Conservation (phyloP, 2,329 filamentous ascomycete genomes). For the Cytospora chrysosperma region DNA sequence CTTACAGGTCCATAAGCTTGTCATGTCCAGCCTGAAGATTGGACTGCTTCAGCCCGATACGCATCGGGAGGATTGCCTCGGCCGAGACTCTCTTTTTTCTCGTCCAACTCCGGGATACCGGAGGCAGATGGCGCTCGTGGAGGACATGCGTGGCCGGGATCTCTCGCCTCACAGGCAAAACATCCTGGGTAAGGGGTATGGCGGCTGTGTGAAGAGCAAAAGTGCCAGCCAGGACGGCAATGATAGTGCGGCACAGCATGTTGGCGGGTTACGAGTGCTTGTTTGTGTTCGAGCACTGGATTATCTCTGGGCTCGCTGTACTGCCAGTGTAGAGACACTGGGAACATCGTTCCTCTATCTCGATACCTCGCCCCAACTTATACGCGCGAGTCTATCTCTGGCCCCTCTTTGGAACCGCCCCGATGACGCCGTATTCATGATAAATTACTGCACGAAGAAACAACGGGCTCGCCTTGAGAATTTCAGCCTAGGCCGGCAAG, state of each 20-base stretch:
- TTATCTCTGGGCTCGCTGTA: background rate
- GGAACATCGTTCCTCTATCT: background rate
- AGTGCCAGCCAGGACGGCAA: background rate
- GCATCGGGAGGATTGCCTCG: slow-evolving; percentile 32
- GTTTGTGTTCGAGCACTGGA: background rate
- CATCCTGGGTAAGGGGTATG: background rate
- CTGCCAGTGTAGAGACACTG: background rate
- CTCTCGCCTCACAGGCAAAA: slow-evolving; percentile 10
- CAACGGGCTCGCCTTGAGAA: too few relatives aligned
- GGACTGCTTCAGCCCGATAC: slow-evolving; percentile 34
- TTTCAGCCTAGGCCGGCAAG: background rate
- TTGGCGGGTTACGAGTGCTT: background rate
- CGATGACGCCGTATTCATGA: background rate
- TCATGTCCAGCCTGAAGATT: slow-evolving; percentile 34
- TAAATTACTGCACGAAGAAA: background rate
- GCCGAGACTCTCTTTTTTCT: slow-evolving; percentile 29
- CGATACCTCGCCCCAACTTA: background rate
- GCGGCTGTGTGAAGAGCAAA: background rate
- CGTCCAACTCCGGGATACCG: slow-evolving; percentile 30
- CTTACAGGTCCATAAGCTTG: slow-evolving; percentile 25
- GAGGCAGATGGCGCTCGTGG: slow-evolving; percentile 32
- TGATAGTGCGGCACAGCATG: background rate
- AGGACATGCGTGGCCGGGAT: slow-evolving; percentile 28
- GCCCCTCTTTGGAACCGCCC: background rate
- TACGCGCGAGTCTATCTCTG: background rate